Percentiles rank a stretch among this genome's conserved stretches.
phyloP scores from a whole-genome alignment of 495 filamentous ascomycete species.

The Elasticomyces elasticus region DNA sequence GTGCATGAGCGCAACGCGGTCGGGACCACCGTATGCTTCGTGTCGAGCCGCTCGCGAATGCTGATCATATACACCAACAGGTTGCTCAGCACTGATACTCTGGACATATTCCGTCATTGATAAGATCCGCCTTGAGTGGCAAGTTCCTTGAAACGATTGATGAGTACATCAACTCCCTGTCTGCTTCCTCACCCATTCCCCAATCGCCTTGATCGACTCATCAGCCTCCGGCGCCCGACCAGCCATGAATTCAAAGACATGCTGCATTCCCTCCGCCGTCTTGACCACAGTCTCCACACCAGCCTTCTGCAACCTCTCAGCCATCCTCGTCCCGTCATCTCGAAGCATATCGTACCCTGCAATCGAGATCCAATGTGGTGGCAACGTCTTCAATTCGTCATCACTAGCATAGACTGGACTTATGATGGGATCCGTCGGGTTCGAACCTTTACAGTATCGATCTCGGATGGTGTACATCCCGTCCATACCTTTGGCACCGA shows the following conservation, averaged over 20 bases:
- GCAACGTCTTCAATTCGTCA: background rate
- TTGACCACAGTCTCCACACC: constrained; percentile 11
- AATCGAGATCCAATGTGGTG: constrained; percentile 8
- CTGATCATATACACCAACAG: too few relatives aligned
- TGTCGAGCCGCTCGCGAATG: too few relatives aligned
- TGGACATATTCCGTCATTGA: too few relatives aligned
- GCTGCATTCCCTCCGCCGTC: constrained; percentile 8
- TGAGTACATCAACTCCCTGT: constrained; percentile 8
- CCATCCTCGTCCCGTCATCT: constrained; percentile 8
- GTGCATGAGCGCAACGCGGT: too few relatives aligned
- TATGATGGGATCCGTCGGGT: constrained; percentile 4
- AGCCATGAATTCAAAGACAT: constrained; percentile 17
- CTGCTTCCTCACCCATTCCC: constrained; percentile 11
- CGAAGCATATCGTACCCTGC: constrained; percentile 10
- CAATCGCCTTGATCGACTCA: constrained; percentile 4
- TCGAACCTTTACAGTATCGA: constrained; percentile 1
- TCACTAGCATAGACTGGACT: constrained; percentile 5
- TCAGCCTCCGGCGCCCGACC: constrained; percentile 10
- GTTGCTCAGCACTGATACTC: too few relatives aligned
- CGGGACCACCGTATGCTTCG: too few relatives aligned
- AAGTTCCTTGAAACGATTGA: too few relatives aligned
- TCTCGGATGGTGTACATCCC: background rate
- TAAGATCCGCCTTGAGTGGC: too few relatives aligned
- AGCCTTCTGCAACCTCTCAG: constrained; percentile 10
- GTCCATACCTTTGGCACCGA: background rate